Conservation (phyloP, 345 rosid genomes). For the Bruguiera gymnorhiza region DNA sequence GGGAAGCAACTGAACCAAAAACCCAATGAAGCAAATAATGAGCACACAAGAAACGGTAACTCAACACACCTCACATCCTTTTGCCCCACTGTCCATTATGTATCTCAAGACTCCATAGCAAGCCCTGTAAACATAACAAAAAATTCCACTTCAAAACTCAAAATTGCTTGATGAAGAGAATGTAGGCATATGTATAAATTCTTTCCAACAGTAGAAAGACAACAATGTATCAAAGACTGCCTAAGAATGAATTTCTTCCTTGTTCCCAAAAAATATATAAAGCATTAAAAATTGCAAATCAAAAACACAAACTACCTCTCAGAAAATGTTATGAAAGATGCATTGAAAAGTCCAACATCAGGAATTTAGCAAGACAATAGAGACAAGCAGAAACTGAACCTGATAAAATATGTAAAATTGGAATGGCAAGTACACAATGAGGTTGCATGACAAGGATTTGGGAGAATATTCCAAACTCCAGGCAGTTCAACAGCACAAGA, state of each 20-base stretch:
- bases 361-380: background rate
- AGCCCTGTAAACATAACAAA: constrained; percentile 40
- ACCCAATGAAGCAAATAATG: background rate
- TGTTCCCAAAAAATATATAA: background rate
- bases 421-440: background rate
- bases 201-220: too few species aligned
- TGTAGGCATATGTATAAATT: background rate
- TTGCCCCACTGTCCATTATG: constrained; percentile 45
- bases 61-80: constrained; percentile 32
- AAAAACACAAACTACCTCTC: background rate
- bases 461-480: constrained; percentile 46
- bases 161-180: background rate
- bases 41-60: background rate
- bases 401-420: background rate
- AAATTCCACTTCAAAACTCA: background rate
- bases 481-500: constrained; percentile 28
- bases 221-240: too few species aligned
- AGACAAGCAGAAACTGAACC: background rate
- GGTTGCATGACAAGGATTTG: constrained; percentile 9
- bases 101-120: constrained; percentile 90
- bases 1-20: background rate
- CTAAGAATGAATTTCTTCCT: background rate
- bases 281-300: background rate
- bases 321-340: background rate
- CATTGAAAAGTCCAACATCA: background rate